Evolutionary conservation across 495 filamentous ascomycete species (phyloP), one percentile per base, ranked within the genome.

Genomic region (Xylaria sp.): DNA sequence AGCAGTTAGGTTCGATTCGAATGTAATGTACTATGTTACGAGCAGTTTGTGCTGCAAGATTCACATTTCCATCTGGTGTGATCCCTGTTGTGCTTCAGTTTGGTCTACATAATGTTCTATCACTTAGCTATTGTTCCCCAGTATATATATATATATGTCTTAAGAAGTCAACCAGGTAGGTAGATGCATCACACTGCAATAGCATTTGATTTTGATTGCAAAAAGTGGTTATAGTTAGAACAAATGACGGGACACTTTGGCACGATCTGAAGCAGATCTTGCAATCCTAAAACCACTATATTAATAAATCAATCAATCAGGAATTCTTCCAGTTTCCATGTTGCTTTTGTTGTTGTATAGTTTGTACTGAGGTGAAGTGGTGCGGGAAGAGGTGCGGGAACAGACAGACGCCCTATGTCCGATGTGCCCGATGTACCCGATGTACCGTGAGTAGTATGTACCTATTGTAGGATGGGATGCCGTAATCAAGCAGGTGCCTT

Each of bases 401-500:
- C n/a, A 40, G 33, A 41, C 33, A 61, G 11, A 2, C 14, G 61
- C 29, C 48, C 9, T 46, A 69, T 41, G n/a, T 37, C 35, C 35
- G 35, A 14, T 52, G n/a, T n/a, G n/a, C n/a, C 59, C 46, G 48
- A 65, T 57, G 37, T 7, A 19, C 2, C 43, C 59, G 46, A 55
- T 26, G 33, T n/a, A n/a, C n/a, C n/a, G n/a, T n/a, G n/a, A n/a
- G n/a, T n/a, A n/a, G n/a, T n/a, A n/a, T n/a, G n/a, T n/a, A n/a
- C n/a, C n/a, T n/a, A n/a, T n/a, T n/a, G n/a, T n/a, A n/a, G n/a
- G n/a, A n/a, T 9, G 21, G 33, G 55, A 55, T 61, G 33, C 21
- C 55, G 55, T 69, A 69, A 52, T 50, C 44, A 14, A 41, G 41
- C 44, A 24, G 44, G 5, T 48, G 53, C 65, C 65, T 67, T 43